Conservation (phyloP, 345 rosid species). For the Brassica napus region Da-Ae NC_063446.1:21744001-21744500, state of each 20-base stretch:
- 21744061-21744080: too few species aligned
- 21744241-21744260: conserved; percentile 27
- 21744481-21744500: conserved; percentile 63
- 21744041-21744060: too few species aligned
- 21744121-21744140: too few species aligned
- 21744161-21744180: too few species aligned
- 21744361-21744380: conserved; percentile 72
- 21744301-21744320: conserved; percentile 68
- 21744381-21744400: conserved; percentile 94
- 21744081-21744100: too few species aligned
- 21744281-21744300: conserved; percentile 75
- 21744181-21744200: too few species aligned
- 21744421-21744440: conserved; percentile 72
- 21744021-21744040: too few species aligned
- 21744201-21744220: too few species aligned
- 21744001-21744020: too few species aligned
- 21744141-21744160: too few species aligned
- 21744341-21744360: conserved; percentile 55
- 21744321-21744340: conserved; percentile 59
- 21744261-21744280: conserved; percentile 68
- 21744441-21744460: conserved; percentile 92
- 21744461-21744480: conserved; percentile 80
- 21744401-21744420: conserved; percentile 81
- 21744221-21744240: conserved; percentile 9
- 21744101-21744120: too few species aligned